A percentile compares a stretch with the other conserved stretches of the same genome.
Conservation (phyloP, 768 basidiomycete genomes). For the Agrocybe pediades region DNA sequence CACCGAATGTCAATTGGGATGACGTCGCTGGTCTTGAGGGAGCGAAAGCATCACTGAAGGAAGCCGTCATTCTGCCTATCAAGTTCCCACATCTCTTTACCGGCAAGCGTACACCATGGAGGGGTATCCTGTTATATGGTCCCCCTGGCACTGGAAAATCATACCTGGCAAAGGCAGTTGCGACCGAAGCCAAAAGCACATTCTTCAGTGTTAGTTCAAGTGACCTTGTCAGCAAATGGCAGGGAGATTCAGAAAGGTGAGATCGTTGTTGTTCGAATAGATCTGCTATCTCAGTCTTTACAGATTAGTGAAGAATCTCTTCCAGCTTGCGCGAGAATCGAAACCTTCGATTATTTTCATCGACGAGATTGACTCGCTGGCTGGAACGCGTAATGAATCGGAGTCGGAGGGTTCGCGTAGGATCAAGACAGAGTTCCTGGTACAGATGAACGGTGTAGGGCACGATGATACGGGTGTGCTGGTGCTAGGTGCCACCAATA, state of each 20-base stretch:
- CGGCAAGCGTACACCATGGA: constrained; percentile 97
- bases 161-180: constrained; percentile 96
- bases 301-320: constrained; percentile 94
- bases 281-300: neutral
- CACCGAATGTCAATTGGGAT: constrained; percentile 96
- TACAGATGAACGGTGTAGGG: constrained; percentile 99
- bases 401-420: constrained; percentile 96
- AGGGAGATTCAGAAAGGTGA: constrained; percentile 96
- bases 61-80: constrained; percentile 99
- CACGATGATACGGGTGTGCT: constrained; percentile 97
- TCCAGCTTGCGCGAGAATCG: constrained; percentile 92
- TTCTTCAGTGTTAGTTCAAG: constrained; percentile 96
- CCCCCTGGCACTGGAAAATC: constrained; percentile 98
- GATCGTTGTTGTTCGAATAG: constrained; percentile 23
- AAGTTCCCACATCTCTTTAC: constrained; percentile 99
- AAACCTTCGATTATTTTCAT: constrained; percentile 99
- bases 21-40: constrained; percentile 96
- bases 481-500: constrained; percentile 96
- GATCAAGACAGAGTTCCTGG: constrained; percentile 96
- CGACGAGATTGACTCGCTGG: constrained; percentile 96
- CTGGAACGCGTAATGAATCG: constrained; percentile 93
- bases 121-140: constrained; percentile 93
- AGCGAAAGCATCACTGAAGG: constrained; percentile 95
- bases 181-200: constrained; percentile 98
- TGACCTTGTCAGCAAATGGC: constrained; percentile 99